Percentiles rank a stretch among this genome's conserved stretches.
phyloP scores from a whole-genome alignment of 148 eudicot species.

The Amaranthus hypochondriacus region DNA sequence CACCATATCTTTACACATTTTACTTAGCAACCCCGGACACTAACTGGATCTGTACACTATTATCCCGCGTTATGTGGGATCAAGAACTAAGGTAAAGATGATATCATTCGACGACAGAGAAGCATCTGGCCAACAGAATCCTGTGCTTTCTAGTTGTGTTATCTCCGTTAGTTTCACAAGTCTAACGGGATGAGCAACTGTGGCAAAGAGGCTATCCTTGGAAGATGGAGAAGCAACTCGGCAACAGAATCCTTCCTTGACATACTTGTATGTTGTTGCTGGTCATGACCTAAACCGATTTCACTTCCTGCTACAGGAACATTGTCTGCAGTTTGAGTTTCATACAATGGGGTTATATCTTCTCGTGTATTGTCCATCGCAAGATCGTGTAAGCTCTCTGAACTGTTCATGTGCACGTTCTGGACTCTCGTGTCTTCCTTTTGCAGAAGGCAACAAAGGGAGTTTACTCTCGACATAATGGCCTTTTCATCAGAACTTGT shows the following conservation, averaged over 20 bases:
- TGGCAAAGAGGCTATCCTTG: slow-evolving; percentile 85
- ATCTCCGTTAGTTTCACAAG: background rate
- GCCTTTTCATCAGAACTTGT: slow-evolving; percentile 60
- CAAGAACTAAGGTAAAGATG: too few relatives aligned
- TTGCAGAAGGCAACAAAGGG: slow-evolving; percentile 91
- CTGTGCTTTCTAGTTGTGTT: background rate
- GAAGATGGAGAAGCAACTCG: slow-evolving; percentile 77
- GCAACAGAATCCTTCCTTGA: slow-evolving; percentile 75
- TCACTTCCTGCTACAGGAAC: slow-evolving; percentile 9
- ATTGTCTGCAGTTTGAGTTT: slow-evolving; percentile 9
- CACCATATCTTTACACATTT: background rate
- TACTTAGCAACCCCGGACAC: too few relatives aligned
- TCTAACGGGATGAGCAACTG: slow-evolving; percentile 49
- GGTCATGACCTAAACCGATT: background rate
- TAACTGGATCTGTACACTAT: background rate
- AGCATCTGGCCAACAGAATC: background rate
- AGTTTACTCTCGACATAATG: slow-evolving; percentile 75
- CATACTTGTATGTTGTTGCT: slow-evolving; percentile 38
- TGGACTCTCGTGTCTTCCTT: slow-evolving; percentile 42
- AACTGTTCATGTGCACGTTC: slow-evolving; percentile 18
- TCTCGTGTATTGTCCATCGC: slow-evolving; percentile 7
- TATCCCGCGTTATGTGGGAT: too few relatives aligned
- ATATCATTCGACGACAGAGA: background rate
- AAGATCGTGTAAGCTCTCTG: slow-evolving; percentile 16
- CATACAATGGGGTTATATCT: background rate